Evolutionary conservation across 2,329 filamentous ascomycete genomes (phyloP).

Genomic region (Lithohypha guttulata): DNA sequence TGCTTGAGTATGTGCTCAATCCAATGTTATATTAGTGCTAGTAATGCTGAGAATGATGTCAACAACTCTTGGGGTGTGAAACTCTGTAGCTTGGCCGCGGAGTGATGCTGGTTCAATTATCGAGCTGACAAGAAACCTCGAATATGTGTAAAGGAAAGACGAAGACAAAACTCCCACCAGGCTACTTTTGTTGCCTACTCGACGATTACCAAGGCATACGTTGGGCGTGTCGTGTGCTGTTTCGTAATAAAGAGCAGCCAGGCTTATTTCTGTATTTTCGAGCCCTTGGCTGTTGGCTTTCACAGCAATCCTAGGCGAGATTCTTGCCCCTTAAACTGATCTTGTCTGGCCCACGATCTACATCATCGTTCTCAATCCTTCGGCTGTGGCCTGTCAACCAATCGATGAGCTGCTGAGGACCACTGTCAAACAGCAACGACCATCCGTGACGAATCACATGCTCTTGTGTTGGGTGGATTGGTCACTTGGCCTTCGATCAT

Average conservation of each 20-base stretch:
- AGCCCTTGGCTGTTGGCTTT: background rate
- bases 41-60: no score
- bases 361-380: conserved; percentile 10
- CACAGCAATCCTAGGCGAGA: conserved; percentile 5
- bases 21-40: no score
- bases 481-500: conserved; percentile 1
- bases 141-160: no score
- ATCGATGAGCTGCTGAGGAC: background rate
- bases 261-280: background rate
- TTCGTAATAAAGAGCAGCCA: background rate
- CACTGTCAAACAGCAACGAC: conserved; percentile 3
- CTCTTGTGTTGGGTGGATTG: conserved; percentile 5
- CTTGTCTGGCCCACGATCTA: conserved; percentile 7
- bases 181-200: no score
- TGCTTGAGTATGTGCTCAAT: no score
- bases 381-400: background rate
- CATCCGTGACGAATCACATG: conserved; percentile 6
- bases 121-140: no score
- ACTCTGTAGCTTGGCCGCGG: no score
- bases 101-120: no score
- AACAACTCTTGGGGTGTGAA: no score
- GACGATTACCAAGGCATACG: background rate
- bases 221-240: background rate
- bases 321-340: conserved; percentile 7
- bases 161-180: no score